phyloP scores from a whole-genome alignment of 495 filamentous ascomycete species.

The Echria macrotheca region DNA sequence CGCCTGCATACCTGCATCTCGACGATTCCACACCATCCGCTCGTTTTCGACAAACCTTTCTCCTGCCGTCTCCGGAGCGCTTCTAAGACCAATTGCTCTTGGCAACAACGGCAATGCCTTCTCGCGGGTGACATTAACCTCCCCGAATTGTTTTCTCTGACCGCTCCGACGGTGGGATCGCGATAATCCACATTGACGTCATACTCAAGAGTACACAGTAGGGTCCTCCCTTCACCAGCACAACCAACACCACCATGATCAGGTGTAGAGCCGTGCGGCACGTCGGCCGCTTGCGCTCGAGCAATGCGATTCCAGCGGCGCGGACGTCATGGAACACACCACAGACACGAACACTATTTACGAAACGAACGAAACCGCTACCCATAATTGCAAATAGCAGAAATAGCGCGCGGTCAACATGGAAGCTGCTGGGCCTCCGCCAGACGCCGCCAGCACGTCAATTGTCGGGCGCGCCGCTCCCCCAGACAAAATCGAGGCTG shows the following conservation, averaged over 20 bases:
- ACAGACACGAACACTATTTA: constrained; percentile 6
- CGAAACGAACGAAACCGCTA: background rate
- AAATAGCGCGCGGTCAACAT: background rate
- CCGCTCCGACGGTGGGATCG: too few relatives aligned
- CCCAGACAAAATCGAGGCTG: constrained; percentile 35
- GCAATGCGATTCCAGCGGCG: background rate
- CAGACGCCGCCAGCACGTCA: constrained; percentile 22
- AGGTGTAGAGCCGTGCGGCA: constrained; percentile 8
- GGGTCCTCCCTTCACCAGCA: background rate
- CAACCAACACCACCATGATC: constrained; percentile 12
- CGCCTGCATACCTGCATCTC: background rate
- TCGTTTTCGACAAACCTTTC: background rate
- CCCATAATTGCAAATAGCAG: background rate
- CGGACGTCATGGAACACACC: background rate
- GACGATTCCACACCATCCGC: background rate
- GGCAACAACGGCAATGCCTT: background rate
- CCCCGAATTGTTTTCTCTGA: too few relatives aligned
- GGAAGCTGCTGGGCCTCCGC: constrained; percentile 11
- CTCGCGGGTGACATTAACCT: too few relatives aligned
- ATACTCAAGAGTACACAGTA: background rate
- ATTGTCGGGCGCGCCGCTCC: constrained; percentile 46
- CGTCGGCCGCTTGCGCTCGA: constrained; percentile 1
- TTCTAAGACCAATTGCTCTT: background rate
- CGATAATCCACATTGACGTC: too few relatives aligned
- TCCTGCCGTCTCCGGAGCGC: background rate